Percentiles rank a stretch among this genome's conserved stretches.
These are phyloP conservation scores for Tricholoma terreum DNA, from an alignment of 768 basidiomycete species.

Conservation along the genomic window DNA sequence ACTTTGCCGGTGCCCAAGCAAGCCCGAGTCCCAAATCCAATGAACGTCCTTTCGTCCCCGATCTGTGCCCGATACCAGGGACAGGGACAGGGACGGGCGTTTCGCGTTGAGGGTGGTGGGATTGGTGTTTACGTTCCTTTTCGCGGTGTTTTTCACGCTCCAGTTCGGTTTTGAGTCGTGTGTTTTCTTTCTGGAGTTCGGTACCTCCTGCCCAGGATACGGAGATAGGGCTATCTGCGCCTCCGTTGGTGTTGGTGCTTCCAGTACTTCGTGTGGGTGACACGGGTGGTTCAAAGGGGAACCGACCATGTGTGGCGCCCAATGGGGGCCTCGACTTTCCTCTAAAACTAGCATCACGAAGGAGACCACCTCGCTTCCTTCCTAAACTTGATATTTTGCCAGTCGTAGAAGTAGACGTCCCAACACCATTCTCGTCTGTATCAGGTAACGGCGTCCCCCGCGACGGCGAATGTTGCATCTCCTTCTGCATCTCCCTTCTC, in stretches of 20 bases:
- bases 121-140: conserved; percentile 20
- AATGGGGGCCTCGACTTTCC: conserved; percentile 32
- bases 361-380: conserved; percentile 44
- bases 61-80: conserved; percentile 36
- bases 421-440: conserved; percentile 16
- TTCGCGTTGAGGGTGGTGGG: conserved; percentile 21
- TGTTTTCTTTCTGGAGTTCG: conserved; percentile 4
- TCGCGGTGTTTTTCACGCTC: conserved; percentile 30
- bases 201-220: conserved; percentile 19
- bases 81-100: conserved; percentile 31
- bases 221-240: conserved; percentile 13
- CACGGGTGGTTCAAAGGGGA: conserved; percentile 68
- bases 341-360: conserved; percentile 19
- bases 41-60: conserved; percentile 62
- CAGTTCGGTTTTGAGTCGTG: conserved; percentile 19
- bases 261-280: conserved; percentile 40
- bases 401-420: conserved; percentile 40
- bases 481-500: conserved; percentile 15
- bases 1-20: conserved; percentile 67
- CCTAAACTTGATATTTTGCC: conserved; percentile 57
- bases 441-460: conserved; percentile 7
- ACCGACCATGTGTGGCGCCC: conserved; percentile 53
- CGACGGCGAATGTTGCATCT: conserved; percentile 5
- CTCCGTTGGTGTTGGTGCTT: conserved; percentile 21
- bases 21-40: conserved; percentile 68